Evolutionary conservation across 768 basidiomycete genomes (phyloP), one percentile per base, ranked within the genome.

Genomic region (Lactarius sanguifluus): DNA sequence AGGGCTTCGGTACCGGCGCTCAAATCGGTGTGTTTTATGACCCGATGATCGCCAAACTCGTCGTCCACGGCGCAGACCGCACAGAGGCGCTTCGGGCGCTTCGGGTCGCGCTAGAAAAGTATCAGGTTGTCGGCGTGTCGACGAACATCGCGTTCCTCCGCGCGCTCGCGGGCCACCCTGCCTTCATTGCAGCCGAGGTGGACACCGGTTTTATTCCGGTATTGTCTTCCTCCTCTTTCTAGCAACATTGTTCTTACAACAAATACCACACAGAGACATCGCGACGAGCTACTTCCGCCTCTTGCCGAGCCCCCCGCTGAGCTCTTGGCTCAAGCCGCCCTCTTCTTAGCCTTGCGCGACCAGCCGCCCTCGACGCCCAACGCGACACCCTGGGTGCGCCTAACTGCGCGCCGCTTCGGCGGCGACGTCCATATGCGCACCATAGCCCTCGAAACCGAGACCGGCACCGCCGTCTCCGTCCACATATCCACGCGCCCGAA

Each of bases 131-230:
- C 0, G 95, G 95, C 20, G 89, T 96, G 15, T 86, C 91, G 13
- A 96, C 95, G 6, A 98, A 98, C 72, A 82, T 98, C 34, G 92
- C 95, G 73, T 98, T 97, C 75, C 78, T 98, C 67, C 80, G 89
- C 58, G 82, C 81, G 0, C 81, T 98, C 59, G 90, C 94, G 0
- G 88, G 86, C 1, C 89, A 96, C 73, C 71, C 81, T 47, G 83
- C 89, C 2, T 98, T 98, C 73, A 82, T 91, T 18, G 77, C 82
- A 36, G 91, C 82, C 28, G 87, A 95, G 65, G 85, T 98, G 13
- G 95, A 97, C 73, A 96, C 95, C 2, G 93, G 93, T 3, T 98
- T 98, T 74, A 96, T 98, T 71, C 83, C 85, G 34, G 93, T 93
- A 74, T 59, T 23, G 82, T 73, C 32, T 32, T 32, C 10, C 45